A percentile compares a stretch with the other conserved stretches of the same genome.
Conservation (phyloP, 2,329 filamentous ascomycete genomes). For the Neonectria coccinea region DNA sequence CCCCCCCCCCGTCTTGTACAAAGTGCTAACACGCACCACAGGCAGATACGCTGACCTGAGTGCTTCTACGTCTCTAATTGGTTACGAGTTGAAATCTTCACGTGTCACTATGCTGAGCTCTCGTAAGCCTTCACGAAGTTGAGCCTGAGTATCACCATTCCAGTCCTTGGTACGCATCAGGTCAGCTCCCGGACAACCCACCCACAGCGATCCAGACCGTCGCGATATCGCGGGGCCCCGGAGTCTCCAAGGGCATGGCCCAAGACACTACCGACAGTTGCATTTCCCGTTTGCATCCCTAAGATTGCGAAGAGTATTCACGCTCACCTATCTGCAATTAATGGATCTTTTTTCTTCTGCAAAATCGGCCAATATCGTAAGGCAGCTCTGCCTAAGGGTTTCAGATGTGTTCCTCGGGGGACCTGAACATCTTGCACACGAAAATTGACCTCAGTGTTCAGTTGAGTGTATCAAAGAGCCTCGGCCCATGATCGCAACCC, state of each 20-base stretch:
- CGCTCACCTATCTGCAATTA: background rate
- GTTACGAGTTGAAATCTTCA: background rate
- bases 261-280: constrained; percentile 41
- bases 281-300: constrained; percentile 19
- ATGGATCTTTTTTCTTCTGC: background rate
- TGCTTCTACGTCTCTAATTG: background rate
- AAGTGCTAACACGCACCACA: background rate
- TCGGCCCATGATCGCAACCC: no score
- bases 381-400: background rate
- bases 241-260: constrained; percentile 23
- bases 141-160: background rate
- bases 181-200: background rate
- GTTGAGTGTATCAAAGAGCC: background rate
- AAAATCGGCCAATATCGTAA: background rate
- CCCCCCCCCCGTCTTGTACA: no score
- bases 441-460: background rate
- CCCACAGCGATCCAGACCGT: background rate
- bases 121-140: constrained; percentile 2
- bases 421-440: no score
- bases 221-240: constrained; percentile 47
- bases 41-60: background rate
- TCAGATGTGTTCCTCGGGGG: background rate
- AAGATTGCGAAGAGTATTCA: background rate
- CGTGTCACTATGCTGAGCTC: constrained; percentile 16
- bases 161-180: background rate